Conservation (phyloP, 768 basidiomycete genomes). For the Trametes gibbosa region DNA sequence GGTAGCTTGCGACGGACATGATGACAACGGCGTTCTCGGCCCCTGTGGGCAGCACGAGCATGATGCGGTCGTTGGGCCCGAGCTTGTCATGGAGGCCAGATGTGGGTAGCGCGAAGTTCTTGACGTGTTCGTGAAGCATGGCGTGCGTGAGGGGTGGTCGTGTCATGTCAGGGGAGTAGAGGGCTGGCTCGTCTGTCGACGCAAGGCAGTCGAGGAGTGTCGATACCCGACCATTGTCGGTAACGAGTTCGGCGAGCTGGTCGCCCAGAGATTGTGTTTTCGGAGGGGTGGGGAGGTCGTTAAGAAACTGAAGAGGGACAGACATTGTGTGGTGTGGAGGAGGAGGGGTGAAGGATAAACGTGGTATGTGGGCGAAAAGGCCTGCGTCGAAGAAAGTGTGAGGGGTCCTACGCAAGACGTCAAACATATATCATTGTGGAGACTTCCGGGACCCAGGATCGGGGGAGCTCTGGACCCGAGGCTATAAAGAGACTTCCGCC, state of each 20-base stretch:
- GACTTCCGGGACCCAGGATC: neutral
- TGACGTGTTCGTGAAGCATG: constrained; percentile 36
- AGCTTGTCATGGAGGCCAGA: constrained; percentile 29
- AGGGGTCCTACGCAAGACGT: neutral
- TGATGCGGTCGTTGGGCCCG: constrained; percentile 44
- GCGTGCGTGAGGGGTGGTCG: constrained; percentile 38
- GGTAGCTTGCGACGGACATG: constrained; percentile 41
- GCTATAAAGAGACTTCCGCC: constrained; percentile 1
- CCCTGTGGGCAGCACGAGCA: constrained; percentile 43
- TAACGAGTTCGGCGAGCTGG: constrained; percentile 32
- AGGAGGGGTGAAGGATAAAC: neutral
- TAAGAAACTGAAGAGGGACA: constrained; percentile 30
- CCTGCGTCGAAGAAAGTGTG: neutral
- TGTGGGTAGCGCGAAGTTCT: constrained; percentile 39
- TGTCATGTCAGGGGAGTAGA: constrained; percentile 38
- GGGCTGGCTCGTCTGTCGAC: constrained; percentile 35
- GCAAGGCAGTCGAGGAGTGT: constrained; percentile 43
- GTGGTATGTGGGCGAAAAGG: neutral
- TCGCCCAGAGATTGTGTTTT: constrained; percentile 38
- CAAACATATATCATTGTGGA: constrained; percentile 10
- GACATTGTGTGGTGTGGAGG: constrained; percentile 6
- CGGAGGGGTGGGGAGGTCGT: constrained; percentile 25
- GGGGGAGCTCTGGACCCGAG: neutral
- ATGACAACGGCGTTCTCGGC: constrained; percentile 46
- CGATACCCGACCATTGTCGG: constrained; percentile 27